Evolutionary conservation across 306 rosid species (phyloP).

Genomic region (Cucumis sativus): DNA sequence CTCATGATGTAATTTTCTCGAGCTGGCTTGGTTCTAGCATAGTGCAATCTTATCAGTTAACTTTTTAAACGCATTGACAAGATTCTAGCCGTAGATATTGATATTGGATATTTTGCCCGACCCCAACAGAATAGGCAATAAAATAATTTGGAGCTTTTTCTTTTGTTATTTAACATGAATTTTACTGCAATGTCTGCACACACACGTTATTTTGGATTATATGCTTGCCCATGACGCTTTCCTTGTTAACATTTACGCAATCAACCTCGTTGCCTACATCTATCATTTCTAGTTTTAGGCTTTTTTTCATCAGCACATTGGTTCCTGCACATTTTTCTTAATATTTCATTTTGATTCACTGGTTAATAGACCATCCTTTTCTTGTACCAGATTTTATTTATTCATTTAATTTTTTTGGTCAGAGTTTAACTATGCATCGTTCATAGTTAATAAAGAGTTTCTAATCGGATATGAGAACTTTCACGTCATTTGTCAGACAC

Average conservation of each 20-base stretch:
- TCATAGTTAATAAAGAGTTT: not conserved
- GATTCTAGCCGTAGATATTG: not conserved
- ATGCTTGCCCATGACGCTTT: not conserved
- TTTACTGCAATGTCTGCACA: not conserved
- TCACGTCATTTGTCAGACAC: not conserved
- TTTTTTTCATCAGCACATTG: not conserved
- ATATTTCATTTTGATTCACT: not conserved
- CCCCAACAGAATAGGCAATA: not conserved
- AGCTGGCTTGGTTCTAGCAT: not conserved
- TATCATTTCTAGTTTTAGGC: not conserved
- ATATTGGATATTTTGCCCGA: not conserved
- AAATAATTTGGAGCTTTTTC: not conserved
- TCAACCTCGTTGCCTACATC: not conserved
- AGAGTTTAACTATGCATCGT: not conserved
- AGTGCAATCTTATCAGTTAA: not conserved
- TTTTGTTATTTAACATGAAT: not conserved
- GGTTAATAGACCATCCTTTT: not conserved
- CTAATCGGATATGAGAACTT: not conserved
- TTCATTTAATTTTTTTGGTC: not conserved
- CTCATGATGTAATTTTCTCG: slow-evolving; percentile 53
- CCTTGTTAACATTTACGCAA: not conserved
- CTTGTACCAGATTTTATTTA: not conserved
- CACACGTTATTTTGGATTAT: not conserved
- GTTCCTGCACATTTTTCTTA: not conserved
- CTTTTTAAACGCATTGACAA: not conserved